Conservation (phyloP, 768 basidiomycete species). For the Suillus subalutaceus region DNA sequence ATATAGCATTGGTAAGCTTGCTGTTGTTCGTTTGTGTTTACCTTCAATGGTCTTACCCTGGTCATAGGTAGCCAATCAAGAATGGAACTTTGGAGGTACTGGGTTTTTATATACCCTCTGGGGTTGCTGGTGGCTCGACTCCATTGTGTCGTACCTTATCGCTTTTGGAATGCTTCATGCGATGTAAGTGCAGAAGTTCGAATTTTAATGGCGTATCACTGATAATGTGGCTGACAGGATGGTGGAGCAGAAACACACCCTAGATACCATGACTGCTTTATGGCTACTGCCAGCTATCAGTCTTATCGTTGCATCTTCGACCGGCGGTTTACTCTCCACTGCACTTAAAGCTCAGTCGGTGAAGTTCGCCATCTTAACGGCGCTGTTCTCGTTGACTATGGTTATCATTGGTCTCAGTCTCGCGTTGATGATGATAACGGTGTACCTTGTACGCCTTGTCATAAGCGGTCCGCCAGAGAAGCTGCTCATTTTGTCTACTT, state of each 20-base stretch:
- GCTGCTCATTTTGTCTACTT: slow-evolving; percentile 44
- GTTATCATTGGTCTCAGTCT: slow-evolving; percentile 48
- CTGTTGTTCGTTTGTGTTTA: neutral
- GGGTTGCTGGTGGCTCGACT: slow-evolving; percentile 57
- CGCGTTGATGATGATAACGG: slow-evolving; percentile 51
- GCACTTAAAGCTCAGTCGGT: slow-evolving; percentile 40
- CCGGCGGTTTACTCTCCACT: slow-evolving; percentile 47
- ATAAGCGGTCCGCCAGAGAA: slow-evolving; percentile 43
- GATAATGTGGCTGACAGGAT: slow-evolving; percentile 37
- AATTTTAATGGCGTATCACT: slow-evolving; percentile 4
- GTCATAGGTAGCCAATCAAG: slow-evolving; percentile 35
- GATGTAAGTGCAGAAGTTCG: slow-evolving; percentile 37
- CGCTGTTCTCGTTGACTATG: slow-evolving; percentile 46
- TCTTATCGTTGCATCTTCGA: slow-evolving; percentile 54
- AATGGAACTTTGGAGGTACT: slow-evolving; percentile 38
- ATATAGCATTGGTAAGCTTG: slow-evolving; percentile 37
- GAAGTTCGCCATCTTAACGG: slow-evolving; percentile 43
- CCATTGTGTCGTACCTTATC: slow-evolving; percentile 40
- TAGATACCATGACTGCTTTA: slow-evolving; percentile 43
- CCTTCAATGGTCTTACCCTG: neutral
- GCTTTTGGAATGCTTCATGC: slow-evolving; percentile 53
- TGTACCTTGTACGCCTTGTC: slow-evolving; percentile 49
- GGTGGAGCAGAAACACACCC: slow-evolving; percentile 42
- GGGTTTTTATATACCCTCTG: slow-evolving; percentile 45
- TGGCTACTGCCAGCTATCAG: slow-evolving; percentile 58